Base-by-base conservation (phyloP, 192 early-diverging fungal genomes). In the Lobosporangium transversale region DNA sequence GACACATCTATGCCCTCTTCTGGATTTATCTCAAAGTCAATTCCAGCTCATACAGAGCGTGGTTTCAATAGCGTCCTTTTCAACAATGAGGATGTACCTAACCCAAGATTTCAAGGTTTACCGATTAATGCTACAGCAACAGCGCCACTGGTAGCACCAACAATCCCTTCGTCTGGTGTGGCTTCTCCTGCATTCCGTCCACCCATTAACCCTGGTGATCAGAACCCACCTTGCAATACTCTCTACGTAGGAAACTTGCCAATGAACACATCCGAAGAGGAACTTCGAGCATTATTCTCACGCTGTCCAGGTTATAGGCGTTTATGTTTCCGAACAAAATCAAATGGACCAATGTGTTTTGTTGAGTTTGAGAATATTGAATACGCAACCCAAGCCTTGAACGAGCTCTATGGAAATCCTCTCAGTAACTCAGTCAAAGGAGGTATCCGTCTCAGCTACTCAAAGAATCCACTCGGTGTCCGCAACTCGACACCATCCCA, bases 141-240 rank as follows among this genome's bases (percentile, higher is more conserved):
- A 3, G 45, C 70, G 18, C 56, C 75, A 15, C 53, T 62, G n/a
- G 37, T 70, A 1, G 59, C 83, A 4, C 68, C 70, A 9, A 58
- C 66, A 29, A 53, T 79, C 33, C 62, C 69, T 37, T 68, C 63
- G 62, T 81, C 58, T 59, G 82, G 83, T 47, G 68, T 78, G 33
- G 58, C 78, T 58, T 85, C 78, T 37, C 84, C 59, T 63, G 66
- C 79, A 75, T 84, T 81, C 58, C 80, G 83, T 40, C 43, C 65
- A 29, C 79, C 86, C 55, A 85, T 71, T 66, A 94, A 88, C 62
- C 61, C 83, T 12, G 87, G 84, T 29, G 96, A 99, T 83, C 96
- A 97, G 79, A 99, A 99, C 78, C 97, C 96, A 30, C 97, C 97
- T 1, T 99, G 97, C 85, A 99, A 99, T 79, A 99, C 97, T 9